Evolutionary conservation across 2,329 filamentous ascomycete species (phyloP).

Genomic region (Aspergillus costaricaensis): DNA sequence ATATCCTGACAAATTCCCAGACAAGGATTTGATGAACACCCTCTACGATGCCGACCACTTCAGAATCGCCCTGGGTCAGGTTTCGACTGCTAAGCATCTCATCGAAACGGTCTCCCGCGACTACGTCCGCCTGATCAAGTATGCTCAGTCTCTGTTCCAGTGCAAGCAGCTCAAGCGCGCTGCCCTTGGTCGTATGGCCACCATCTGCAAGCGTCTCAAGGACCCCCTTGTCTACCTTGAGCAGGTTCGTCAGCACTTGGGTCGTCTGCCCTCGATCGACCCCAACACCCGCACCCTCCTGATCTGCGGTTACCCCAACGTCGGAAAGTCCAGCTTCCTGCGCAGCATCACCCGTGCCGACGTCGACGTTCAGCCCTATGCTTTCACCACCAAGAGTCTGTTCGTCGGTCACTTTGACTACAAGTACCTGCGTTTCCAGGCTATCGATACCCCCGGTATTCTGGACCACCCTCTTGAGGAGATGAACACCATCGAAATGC

Average conservation of each 20-base stretch:
- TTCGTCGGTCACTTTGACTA: conserved; percentile 98
- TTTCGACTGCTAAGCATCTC: conserved; percentile 92
- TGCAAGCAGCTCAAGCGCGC: conserved; percentile 99
- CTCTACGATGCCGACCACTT: conserved; percentile 99
- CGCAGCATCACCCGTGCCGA: conserved; percentile 90
- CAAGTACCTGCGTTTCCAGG: conserved; percentile 87
- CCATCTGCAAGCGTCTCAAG: conserved; percentile 90
- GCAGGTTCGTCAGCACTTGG: conserved; percentile 94
- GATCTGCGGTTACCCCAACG: conserved; percentile 97
- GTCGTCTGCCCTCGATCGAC: conserved; percentile 96
- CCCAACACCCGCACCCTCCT: conserved; percentile 94
- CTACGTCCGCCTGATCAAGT: conserved; percentile 94
- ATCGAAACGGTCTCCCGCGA: conserved; percentile 96
- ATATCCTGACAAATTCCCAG: conserved; percentile 31
- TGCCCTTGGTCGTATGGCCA: conserved; percentile 96
- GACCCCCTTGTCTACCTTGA: conserved; percentile 94
- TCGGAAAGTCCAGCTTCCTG: conserved; percentile 95
- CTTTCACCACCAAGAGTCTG: conserved; percentile 95
- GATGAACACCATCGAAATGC: conserved; percentile 99
- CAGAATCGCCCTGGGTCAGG: conserved; percentile 90
- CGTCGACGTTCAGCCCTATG: conserved; percentile 96
- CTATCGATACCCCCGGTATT: conserved; percentile 98
- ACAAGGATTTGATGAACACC: conserved; percentile 89
- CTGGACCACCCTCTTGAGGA: conserved; percentile 96
- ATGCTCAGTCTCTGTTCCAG: conserved; percentile 95